Evolutionary conservation across 179 eudicot species (phyloP).

Genomic region (Spinacia oleracea): DNA sequence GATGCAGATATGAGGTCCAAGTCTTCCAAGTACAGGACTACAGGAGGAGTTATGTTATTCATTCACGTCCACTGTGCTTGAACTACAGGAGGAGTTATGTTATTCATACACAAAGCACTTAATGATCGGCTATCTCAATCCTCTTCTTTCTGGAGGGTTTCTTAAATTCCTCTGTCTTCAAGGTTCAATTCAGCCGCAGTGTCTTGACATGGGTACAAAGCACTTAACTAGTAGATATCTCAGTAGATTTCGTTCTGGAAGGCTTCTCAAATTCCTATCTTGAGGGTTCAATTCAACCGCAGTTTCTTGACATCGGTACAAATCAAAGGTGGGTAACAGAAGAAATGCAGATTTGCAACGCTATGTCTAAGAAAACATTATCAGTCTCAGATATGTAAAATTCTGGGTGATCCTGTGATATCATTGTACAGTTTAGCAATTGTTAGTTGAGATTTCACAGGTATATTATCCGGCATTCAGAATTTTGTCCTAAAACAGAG

Average conservation of each 20-base stretch:
- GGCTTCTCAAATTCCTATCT: not conserved
- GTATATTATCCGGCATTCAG: not conserved
- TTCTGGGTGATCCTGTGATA: not conserved
- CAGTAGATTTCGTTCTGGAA: not conserved
- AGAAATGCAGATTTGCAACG: not conserved
- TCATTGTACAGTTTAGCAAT: not conserved
- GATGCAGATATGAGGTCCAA: not conserved
- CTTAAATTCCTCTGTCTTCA: not conserved
- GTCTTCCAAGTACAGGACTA: not conserved
- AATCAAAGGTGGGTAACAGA: not conserved
- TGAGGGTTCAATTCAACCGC: no score
- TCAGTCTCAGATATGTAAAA: not conserved
- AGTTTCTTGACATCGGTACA: no score
- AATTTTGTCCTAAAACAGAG: not conserved
- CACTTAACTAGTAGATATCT: no score
- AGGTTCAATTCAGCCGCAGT: not conserved
- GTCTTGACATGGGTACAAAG: not conserved
- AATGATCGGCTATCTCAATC: not conserved
- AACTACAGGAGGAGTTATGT: not conserved
- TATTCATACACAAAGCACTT: no score
- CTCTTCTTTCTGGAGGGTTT: not conserved
- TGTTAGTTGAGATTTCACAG: not conserved
- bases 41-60: not conserved
- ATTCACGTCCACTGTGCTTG: not conserved
- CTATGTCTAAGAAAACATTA: not conserved